Percentiles rank a stretch among this genome's conserved stretches.
These are phyloP conservation scores for Leccinum griseonigrum DNA, from an alignment of 1,284 basidiomycete species.

Conservation along the genomic window DNA sequence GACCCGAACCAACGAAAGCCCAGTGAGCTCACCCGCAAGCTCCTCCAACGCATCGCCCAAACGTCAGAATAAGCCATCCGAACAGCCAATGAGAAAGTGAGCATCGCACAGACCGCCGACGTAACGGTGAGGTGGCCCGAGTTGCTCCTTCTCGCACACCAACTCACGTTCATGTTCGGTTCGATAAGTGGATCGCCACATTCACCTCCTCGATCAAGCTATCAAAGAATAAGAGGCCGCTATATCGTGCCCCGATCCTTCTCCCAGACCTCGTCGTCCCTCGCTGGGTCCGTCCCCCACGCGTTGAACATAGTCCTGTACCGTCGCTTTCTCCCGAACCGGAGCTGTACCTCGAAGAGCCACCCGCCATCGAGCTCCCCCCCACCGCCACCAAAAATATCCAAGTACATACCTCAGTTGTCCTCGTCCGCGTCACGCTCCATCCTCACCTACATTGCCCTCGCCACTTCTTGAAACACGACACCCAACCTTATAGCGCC, in stretches of 20 bases:
- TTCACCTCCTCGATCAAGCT: constrained; percentile 69
- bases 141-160: background rate
- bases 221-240: constrained; percentile 70
- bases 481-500: too few species aligned
- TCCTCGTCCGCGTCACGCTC: too few species aligned
- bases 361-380: constrained; percentile 11
- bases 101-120: constrained; percentile 63
- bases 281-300: constrained; percentile 44
- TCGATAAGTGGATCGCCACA: constrained; percentile 62
- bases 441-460: too few species aligned
- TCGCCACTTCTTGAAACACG: too few species aligned
- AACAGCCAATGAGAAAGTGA: constrained; percentile 70
- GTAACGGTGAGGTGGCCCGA: constrained; percentile 51
- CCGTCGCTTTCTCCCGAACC: constrained; percentile 35
- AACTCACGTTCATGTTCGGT: constrained; percentile 2
- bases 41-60: constrained; percentile 57
- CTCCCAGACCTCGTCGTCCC: constrained; percentile 60
- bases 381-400: constrained; percentile 16
- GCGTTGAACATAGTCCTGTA: constrained; percentile 42
- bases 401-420: too few species aligned
- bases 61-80: constrained; percentile 59
- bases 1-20: background rate
- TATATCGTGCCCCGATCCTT: constrained; percentile 52
- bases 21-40: constrained; percentile 41
- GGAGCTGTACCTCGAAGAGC: constrained; percentile 24